Evolutionary conservation across 257 asterid genomes (phyloP), one percentile per base, ranked within the genome.

Genomic region (Coffea eugenioides): DNA sequence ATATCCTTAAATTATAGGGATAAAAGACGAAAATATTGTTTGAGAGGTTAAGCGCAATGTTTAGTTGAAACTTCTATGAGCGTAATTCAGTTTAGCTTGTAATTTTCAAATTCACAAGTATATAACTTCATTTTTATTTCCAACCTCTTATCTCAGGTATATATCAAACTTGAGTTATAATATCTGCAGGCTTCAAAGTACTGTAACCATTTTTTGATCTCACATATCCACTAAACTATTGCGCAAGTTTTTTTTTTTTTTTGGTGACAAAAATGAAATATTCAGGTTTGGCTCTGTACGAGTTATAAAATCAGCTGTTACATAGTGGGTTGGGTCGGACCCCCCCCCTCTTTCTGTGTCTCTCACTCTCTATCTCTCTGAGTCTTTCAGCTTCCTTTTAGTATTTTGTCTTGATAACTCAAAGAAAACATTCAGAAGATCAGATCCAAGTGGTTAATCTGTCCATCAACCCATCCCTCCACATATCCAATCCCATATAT

Each of bases 361-460:
- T 64, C 71, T 65, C 65, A 46, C 54, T 21, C 62, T 48, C 27
- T 66, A 83, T 70, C 81, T 4, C 69, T 43, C 52, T 23, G 71
- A 48, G 71, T 43, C 54, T 39, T 72, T 59, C 49, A 52, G 77
- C 77, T 73, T 70, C 73, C 56, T 72, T 68, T n/a, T 41, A 52
- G 59, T 59, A 59, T 23, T 74, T 83, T 78, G 84, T 70, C 79
- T 76, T 69, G 83, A 82, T 82, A 80, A 77, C 82, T 83, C 85
- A 14, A 54, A 81, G 77, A 81, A 82, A 74, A 56, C 51, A 56
- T 59, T 76, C 86, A 82, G 84, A 82, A 85, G 84, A 87, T 86
- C 90, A 88, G 90, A 88, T 91, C 92, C 87, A 87, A 88, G 83
- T 80, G 90, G 73, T 56, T 88, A 85, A 89, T 87, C 89, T 86